Evolutionary conservation across 2,329 filamentous ascomycete species (phyloP), one percentile per base, ranked within the genome.

Genomic region (Pyrenochaeta sp.): DNA sequence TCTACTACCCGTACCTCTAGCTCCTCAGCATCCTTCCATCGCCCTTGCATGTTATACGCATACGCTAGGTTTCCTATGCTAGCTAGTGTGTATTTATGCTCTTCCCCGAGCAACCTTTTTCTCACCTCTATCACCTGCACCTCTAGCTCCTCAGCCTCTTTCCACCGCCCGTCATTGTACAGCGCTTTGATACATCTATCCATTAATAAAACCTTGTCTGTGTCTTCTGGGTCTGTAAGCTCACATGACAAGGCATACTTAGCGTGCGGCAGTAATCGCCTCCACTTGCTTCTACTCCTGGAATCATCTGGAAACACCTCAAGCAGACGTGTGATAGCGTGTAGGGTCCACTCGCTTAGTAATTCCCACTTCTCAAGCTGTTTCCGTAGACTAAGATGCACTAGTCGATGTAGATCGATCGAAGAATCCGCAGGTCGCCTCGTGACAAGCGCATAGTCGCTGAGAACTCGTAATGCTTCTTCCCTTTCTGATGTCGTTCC

Each of bases 221-320:
- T 18, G 27, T 46, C 33, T 5, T 60, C 47, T 31, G 58, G 2
- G 18, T 50, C 37, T 15, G 30, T n/a, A 11, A 17, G 17, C 39
- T 35, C 53, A 48, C 53, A 42, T 37, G 49, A 58, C 29, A 65
- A 40, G 51, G 45, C 48, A 35, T 56, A 62, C 45, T 56, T 30
- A 12, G 53, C 53, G 57, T 64, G 58, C 14, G 53, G 56, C 27
- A 66, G 56, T 18, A 63, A 40, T 51, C 54, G 51, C 48, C 57
- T 65, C 63, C 53, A 65, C 29, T 61, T 65, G 37, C 60, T 66
- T 54, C 58, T 61, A 31, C 54, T 61, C 23, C 40, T 29, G 29
- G 64, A 45, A 50, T 54, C 18, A 21, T 17, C 33, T 44, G 58
- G 63, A 20, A 65, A 68, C 43, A 67, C 57, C 14, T 33, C 3